Percentiles rank a stretch among this genome's conserved stretches.
Conservation (phyloP, 495 filamentous ascomycete genomes). For the Xeromyces bisporus region DNA sequence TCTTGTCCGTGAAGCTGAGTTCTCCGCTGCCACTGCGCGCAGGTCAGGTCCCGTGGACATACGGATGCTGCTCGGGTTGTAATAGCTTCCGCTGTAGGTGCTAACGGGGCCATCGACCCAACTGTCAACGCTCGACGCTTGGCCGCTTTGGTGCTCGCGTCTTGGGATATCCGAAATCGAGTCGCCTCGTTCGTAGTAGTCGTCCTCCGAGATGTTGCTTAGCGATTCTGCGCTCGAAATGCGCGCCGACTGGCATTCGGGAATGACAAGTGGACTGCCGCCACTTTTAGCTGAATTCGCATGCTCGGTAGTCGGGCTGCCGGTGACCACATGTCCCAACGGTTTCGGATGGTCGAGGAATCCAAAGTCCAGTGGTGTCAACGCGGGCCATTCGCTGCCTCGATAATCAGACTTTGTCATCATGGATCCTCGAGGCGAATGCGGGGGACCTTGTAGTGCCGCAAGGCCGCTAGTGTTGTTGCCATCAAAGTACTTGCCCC, state of each 20-base stretch:
- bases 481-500: conserved; percentile 43
- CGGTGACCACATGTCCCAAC: conserved; percentile 39
- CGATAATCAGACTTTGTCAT: conserved; percentile 21
- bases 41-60: conserved; percentile 8
- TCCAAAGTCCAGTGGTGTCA: conserved; percentile 19
- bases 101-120: conserved; percentile 40
- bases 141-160: conserved; percentile 28
- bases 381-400: conserved; percentile 24
- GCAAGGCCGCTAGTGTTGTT: conserved; percentile 29
- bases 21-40: neutral
- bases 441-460: conserved; percentile 7
- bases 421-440: conserved; percentile 13
- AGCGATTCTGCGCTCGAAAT: conserved; percentile 44
- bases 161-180: conserved; percentile 38
- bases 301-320: conserved; percentile 50
- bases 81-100: conserved; percentile 39
- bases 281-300: conserved; percentile 19
- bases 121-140: conserved; percentile 33
- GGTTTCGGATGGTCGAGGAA: conserved; percentile 26
- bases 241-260: conserved; percentile 42
- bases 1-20: conserved; percentile 5
- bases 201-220: conserved; percentile 38
- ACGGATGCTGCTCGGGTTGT: conserved; percentile 22
- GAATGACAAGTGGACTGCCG: conserved; percentile 25
- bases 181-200: conserved; percentile 16